phyloP scores from a whole-genome alignment of 2,329 filamentous ascomycete genomes.

The Pleoardoris graminearum region DNA sequence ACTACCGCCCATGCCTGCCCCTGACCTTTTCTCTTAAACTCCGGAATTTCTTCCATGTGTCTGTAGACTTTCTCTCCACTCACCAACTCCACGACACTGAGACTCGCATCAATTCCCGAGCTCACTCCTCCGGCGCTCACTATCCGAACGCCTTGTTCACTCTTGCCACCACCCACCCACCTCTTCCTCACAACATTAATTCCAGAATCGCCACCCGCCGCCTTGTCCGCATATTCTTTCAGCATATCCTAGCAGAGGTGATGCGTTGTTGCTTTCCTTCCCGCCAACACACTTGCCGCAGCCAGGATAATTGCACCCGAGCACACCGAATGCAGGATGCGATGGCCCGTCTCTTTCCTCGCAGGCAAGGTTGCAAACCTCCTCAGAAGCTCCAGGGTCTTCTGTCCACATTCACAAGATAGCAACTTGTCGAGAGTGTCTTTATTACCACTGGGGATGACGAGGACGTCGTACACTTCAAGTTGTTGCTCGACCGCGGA shows the following conservation, averaged over 20 bases:
- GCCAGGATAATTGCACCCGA: slow-evolving; percentile 46
- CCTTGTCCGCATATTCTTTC: slow-evolving; percentile 33
- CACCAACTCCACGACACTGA: slow-evolving; percentile 34
- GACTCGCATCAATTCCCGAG: slow-evolving; percentile 37
- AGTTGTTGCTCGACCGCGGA: slow-evolving; percentile 31
- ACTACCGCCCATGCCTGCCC: slow-evolving; percentile 22
- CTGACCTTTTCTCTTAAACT: slow-evolving; percentile 35
- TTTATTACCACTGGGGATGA: slow-evolving; percentile 44
- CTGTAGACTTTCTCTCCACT: slow-evolving; percentile 31
- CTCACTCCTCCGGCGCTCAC: slow-evolving; percentile 42
- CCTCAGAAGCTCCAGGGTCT: slow-evolving; percentile 23
- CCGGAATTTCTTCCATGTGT: slow-evolving; percentile 30
- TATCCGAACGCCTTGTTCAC: slow-evolving; percentile 36
- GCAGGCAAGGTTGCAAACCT: slow-evolving; percentile 29
- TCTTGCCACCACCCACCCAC: slow-evolving; percentile 39
- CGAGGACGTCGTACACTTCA: slow-evolving; percentile 43
- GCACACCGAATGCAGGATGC: slow-evolving; percentile 48
- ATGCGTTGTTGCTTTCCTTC: slow-evolving; percentile 47
- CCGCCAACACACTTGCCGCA: slow-evolving; percentile 42
- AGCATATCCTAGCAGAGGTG: slow-evolving; percentile 36
- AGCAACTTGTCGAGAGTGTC: slow-evolving; percentile 31
- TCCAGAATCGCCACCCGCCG: slow-evolving; percentile 31
- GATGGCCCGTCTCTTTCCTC: slow-evolving; percentile 23
- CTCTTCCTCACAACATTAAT: slow-evolving; percentile 32
- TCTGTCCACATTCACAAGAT: slow-evolving; percentile 21